Evolutionary conservation across 192 early-diverging fungal species (phyloP), one percentile per base, ranked within the genome.

Genomic region (Borealophlyctis nickersoniae): DNA sequence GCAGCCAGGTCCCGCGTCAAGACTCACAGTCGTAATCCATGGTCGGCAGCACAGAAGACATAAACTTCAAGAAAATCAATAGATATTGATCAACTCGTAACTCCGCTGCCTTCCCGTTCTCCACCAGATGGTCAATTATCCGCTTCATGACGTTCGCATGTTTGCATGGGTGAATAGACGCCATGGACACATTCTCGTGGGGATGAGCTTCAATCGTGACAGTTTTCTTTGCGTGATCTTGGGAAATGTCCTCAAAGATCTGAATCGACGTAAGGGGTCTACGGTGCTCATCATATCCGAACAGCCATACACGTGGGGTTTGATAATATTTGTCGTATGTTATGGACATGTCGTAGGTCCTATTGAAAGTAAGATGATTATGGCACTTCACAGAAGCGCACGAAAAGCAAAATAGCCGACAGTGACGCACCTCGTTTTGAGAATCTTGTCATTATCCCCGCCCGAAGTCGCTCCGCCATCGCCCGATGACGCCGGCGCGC

Each of bases 311-410:
- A 24, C 94, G 88, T 19, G 97, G 97, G 4, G 97, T 99, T 76
- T 96, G 95, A 73, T 97, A 98, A 73, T 97, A 97, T 74, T 99
- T 99, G 86, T 99, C 97, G 76, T 99, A 99, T n/a, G 95, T 95
- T 62, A 99, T 99, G 71, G 91, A 92, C 31, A 99, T 85, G 77
- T 99, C 96, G 67, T 99, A 99, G 14, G 97, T 99, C 64, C 97
- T 81, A 36, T n/a, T 23, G 13, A 22, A 52, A 57, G 49, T 2
- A 71, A n/a, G 23, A 1, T 28, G 28, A 19, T 4, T 56, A 19
- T 26, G 55, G 55, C 55, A 60, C n/a, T 4, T 57, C 7, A 31
- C 14, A 16, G 9, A 48, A 36, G 34, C 22, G 52, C 51, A 0
- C 30, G 26, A 36, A 56, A 34, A 2, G 51, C 16, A 69, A 22